Conservation (phyloP, 2,329 filamentous ascomycete genomes). For the Aspergillus nomiae region DNA sequence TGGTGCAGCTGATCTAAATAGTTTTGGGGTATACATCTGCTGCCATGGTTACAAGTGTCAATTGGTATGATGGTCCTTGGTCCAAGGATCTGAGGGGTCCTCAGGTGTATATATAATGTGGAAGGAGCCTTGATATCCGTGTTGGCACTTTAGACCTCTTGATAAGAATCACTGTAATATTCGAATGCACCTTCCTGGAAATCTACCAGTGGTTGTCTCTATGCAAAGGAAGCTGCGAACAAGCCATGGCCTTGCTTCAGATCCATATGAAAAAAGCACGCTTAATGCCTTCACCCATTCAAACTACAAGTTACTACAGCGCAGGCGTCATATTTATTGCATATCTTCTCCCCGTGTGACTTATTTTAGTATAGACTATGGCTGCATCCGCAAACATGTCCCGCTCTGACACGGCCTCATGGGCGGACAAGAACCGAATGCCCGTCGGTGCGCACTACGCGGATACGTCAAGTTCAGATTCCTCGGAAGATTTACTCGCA, state of each 20-base stretch:
- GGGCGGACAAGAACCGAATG: not conserved
- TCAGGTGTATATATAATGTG: not conserved
- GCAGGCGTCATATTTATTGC: not conserved
- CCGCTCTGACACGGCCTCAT: not conserved
- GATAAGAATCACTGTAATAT: too few relatives aligned
- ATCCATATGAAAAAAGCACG: not conserved
- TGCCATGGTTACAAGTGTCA: not conserved
- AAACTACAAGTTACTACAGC: not conserved
- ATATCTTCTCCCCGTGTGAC: not conserved
- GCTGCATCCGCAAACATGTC: not conserved
- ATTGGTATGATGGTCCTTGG: not conserved
- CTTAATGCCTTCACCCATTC: not conserved
- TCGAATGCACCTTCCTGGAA: not conserved
- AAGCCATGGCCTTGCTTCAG: not conserved
- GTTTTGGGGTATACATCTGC: not conserved
- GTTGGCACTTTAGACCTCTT: too few relatives aligned
- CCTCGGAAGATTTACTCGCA: slow-evolving; percentile 10
- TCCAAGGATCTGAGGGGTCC: not conserved
- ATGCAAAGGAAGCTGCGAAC: not conserved
- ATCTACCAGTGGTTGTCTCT: not conserved
- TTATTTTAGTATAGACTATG: slow-evolving; percentile 1
- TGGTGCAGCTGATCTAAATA: not conserved
- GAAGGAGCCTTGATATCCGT: too few relatives aligned
- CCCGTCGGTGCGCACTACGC: not conserved
- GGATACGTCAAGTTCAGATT: not conserved